Conservation (phyloP, 306 rosid species). For the Lathyrus sativus region DNA sequence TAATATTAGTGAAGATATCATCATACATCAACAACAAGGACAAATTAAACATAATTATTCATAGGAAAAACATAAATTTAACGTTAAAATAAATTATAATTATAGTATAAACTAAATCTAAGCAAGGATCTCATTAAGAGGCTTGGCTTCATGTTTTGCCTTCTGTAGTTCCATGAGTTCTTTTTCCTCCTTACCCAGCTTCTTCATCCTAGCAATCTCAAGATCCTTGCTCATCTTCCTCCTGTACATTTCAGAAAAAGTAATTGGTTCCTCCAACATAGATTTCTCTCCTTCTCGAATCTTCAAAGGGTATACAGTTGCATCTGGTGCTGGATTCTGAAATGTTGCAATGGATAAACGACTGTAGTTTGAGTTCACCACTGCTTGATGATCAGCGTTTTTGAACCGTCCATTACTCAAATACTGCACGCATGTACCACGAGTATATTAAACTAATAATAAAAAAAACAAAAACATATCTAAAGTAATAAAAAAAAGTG, state of each 20-base stretch:
- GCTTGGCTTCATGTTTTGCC: constrained; percentile 39
- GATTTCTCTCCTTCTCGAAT: constrained; percentile 66
- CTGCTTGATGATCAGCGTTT: constrained; percentile 93
- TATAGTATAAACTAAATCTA: neutral
- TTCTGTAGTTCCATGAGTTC: constrained; percentile 30
- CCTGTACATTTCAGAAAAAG: constrained; percentile 71
- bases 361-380: constrained; percentile 76
- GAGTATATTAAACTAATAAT: neutral
- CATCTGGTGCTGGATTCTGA: constrained; percentile 78
- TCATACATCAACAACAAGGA: too few relatives aligned
- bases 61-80: too few relatives aligned
- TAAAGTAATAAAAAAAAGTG: neutral
- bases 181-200: constrained; percentile 53
- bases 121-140: constrained; percentile 59
- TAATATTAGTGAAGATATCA: too few relatives aligned
- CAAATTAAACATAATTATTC: too few relatives aligned
- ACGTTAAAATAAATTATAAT: neutral
- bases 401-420: constrained; percentile 91
- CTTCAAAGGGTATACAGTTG: constrained; percentile 68
- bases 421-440: constrained; percentile 45
- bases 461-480: too few relatives aligned
- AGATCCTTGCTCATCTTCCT: constrained; percentile 73
- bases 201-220: constrained; percentile 66
- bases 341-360: constrained; percentile 90
- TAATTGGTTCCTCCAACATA: constrained; percentile 62